These are phyloP conservation scores for Prorocentrum cordatum DNA, from an alignment of 169 alveolate species.

Conservation along the genomic window DNA sequence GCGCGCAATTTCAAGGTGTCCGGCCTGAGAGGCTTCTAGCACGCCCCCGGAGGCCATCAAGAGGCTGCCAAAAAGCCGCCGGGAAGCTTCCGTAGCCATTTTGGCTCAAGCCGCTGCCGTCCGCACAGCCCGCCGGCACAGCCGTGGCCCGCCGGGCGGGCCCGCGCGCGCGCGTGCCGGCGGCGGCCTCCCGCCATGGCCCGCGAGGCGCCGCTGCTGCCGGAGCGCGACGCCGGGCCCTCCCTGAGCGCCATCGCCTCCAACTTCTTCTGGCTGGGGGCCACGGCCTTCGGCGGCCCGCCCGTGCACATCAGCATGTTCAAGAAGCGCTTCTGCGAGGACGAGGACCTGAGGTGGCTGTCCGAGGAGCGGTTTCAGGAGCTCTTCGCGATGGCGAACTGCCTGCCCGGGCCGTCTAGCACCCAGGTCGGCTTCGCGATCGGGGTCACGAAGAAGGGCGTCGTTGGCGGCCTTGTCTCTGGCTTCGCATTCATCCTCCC, in stretches of 20 bases:
- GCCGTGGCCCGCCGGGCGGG: too few species aligned
- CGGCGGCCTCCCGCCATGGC: too few species aligned
- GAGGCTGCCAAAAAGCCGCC: too few species aligned
- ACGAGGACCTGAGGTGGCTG: too few species aligned
- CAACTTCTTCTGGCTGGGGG: conserved; percentile 3
- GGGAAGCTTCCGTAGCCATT: too few species aligned
- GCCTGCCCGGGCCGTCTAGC: conserved; percentile 67
- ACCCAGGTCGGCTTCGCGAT: conserved; percentile 65
- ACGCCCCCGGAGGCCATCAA: too few species aligned
- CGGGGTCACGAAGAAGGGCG: conserved; percentile 43
- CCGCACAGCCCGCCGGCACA: too few species aligned
- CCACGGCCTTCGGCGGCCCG: conserved; percentile 68
- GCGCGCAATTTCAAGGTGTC: too few species aligned
- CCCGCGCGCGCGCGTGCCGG: too few species aligned
- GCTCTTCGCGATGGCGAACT: conserved; percentile 65
- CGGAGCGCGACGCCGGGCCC: neutral
- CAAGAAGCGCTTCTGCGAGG: conserved; percentile 29
- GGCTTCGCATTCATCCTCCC: conserved; percentile 40
- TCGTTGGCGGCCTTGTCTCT: conserved; percentile 19
- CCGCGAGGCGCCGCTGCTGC: neutral
- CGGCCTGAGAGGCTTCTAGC: too few species aligned
- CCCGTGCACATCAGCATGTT: conserved; percentile 67
- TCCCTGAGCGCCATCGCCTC: neutral
- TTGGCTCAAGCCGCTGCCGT: too few species aligned
- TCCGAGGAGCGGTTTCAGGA: conserved; percentile 46